Evolutionary conservation across 169 alveolate species (phyloP).

Genomic region (Eimeria falciformis): DNA sequence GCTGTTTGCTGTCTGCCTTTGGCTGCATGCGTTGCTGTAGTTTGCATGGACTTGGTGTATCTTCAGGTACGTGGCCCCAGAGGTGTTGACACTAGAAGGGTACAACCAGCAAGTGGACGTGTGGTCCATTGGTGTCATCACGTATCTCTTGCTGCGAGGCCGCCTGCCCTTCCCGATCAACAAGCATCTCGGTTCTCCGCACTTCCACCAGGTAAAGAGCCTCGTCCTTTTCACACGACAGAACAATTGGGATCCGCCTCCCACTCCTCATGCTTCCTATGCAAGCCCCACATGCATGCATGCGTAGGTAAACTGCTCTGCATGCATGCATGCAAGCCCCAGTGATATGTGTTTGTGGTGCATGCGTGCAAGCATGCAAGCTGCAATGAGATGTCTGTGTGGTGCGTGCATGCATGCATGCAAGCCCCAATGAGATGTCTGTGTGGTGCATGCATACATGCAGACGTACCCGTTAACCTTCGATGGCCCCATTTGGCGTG

Average conservation of each 20-base stretch:
- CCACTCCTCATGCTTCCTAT: not conserved
- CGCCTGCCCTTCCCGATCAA: slow-evolving; percentile 92
- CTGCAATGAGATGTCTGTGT: no score
- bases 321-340: slow-evolving; percentile 76
- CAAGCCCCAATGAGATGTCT: no score
- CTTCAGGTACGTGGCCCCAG: slow-evolving; percentile 92
- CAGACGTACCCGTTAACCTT: slow-evolving; percentile 74
- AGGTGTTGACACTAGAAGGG: slow-evolving; percentile 92
- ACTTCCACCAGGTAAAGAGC: slow-evolving; percentile 61
- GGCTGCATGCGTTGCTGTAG: not conserved
- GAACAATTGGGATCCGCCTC: not conserved
- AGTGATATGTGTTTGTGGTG: slow-evolving; percentile 13
- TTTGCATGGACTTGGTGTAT: not conserved
- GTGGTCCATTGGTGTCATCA: slow-evolving; percentile 95
- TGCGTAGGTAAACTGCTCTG: not conserved
- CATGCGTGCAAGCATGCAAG: not conserved
- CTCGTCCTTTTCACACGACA: not conserved
- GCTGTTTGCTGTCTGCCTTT: not conserved
- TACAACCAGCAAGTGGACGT: slow-evolving; percentile 92
- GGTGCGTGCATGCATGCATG: no score
- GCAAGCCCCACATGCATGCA: slow-evolving; percentile 1
- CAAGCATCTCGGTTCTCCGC: slow-evolving; percentile 57
- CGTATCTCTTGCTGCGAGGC: slow-evolving; percentile 91
- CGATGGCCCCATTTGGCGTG: slow-evolving; percentile 88
- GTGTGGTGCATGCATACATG: no score